These are phyloP conservation scores for Phytophthora tubulina DNA, from an alignment of 352 stramenopile genomes.

Conservation along the genomic window DNA sequence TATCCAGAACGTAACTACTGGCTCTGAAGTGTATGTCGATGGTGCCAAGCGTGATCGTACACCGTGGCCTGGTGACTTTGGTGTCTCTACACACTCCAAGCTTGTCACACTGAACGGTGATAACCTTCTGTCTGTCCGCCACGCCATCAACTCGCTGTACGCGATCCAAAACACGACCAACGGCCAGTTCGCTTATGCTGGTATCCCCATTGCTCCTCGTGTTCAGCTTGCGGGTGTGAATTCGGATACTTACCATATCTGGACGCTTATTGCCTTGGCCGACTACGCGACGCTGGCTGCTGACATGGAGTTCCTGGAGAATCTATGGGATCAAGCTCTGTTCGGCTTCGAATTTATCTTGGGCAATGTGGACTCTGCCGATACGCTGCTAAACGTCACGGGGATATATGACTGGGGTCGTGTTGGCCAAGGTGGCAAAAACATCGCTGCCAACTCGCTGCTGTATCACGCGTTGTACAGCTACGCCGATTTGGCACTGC, in stretches of 20 bases:
- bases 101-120: conserved; percentile 41
- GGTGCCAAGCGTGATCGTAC: conserved; percentile 51
- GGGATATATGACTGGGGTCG: conserved; percentile 41
- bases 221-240: conserved; percentile 30
- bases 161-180: conserved; percentile 41
- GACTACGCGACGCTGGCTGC: conserved; percentile 44
- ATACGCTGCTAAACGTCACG: conserved; percentile 44
- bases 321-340: conserved; percentile 39
- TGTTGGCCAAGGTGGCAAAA: conserved; percentile 48
- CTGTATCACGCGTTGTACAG: conserved; percentile 41
- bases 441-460: conserved; percentile 47
- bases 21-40: conserved; percentile 47
- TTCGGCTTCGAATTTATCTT: conserved; percentile 49
- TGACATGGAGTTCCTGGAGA: conserved; percentile 27
- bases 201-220: conserved; percentile 37
- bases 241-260: conserved; percentile 56
- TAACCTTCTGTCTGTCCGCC: conserved; percentile 41
- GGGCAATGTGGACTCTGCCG: conserved; percentile 33
- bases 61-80: conserved; percentile 49
- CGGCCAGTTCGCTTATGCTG: conserved; percentile 46
- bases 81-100: conserved; percentile 41
- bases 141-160: conserved; percentile 44
- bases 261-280: conserved; percentile 47
- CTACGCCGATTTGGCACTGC: conserved; percentile 25
- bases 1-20: conserved; percentile 34